Evolutionary conservation across 208 protist species (phyloP), one percentile per base, ranked within the genome.

Genomic region (Wallacemonas sp.): DNA sequence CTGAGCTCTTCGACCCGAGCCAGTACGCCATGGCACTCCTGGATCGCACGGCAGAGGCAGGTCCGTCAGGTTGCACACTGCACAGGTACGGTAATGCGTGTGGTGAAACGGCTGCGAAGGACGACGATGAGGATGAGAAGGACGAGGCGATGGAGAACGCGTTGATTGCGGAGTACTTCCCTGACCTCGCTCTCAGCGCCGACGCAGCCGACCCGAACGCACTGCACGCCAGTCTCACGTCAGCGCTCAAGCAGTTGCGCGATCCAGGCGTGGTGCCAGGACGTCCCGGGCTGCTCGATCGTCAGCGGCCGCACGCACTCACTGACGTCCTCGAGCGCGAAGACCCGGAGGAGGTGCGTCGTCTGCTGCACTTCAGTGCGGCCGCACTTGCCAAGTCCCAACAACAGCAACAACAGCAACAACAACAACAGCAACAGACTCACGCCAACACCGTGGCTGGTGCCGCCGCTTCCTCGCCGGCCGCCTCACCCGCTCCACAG

Each of bases 11-110:
- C 36, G 60, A 73, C 44, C 60, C 68, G 0, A 34, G n/a, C 5
- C 17, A 62, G 24, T 69, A 75, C 70, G 70, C 70, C 39, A 55
- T 69, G 47, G 41, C 43, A 0, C 33, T 75, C n/a, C 56, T 75
- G 1, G 36, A 34, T 8, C 23, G 43, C 9, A 60, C 44, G 16
- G 48, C 14, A 58, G 36, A 17, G 17, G 5, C 19, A 26, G 61
- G 27, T 17, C 36, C 5, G 23, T 4, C 30, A 34, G n/a, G n/a
- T n/a, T n/a, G n/a, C n/a, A n/a, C n/a, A n/a, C n/a, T n/a, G n/a
- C n/a, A n/a, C n/a, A n/a, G n/a, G n/a, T n/a, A n/a, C n/a, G n/a
- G n/a, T n/a, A n/a, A n/a, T n/a, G n/a, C n/a, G n/a, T n/a, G n/a
- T n/a, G n/a, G n/a, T n/a, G n/a, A n/a, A n/a, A n/a, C n/a, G n/a